Evolutionary conservation across 176 grass and related monocot species (phyloP).

Genomic region (Puya raimondii): DNA sequence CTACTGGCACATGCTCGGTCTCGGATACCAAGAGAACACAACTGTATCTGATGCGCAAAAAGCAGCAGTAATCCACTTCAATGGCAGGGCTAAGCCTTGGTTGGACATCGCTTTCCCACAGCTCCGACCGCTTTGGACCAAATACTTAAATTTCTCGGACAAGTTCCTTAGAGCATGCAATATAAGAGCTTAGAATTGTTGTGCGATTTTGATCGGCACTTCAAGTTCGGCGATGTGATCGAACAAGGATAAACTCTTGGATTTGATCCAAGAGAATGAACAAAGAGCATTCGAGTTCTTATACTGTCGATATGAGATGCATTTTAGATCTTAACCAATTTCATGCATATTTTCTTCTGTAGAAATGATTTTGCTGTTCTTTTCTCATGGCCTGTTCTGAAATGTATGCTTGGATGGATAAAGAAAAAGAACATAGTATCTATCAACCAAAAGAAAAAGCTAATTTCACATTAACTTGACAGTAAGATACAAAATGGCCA

Average conservation of each 20-base stretch:
- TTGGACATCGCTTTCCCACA: conserved; percentile 55
- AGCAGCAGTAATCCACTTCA: conserved; percentile 76
- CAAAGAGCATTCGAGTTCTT: neutral
- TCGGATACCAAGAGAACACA: conserved; percentile 43
- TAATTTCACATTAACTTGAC: too few relatives aligned
- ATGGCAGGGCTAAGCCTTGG: conserved; percentile 83
- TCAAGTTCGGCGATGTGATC: neutral
- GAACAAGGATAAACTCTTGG: neutral
- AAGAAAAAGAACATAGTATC: neutral
- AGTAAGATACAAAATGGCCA: too few relatives aligned
- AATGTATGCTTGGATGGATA: neutral
- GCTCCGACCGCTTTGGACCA: conserved; percentile 53
- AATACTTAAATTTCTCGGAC: conserved; percentile 56
- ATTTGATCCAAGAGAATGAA: neutral
- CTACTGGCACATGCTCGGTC: conserved; percentile 52
- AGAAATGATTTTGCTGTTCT: neutral
- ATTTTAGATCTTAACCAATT: neutral
- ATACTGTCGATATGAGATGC: neutral
- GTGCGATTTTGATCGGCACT: neutral
- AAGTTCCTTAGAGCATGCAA: conserved; percentile 35
- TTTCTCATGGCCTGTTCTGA: neutral
- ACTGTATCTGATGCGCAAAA: conserved; percentile 25
- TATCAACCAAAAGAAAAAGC: neutral
- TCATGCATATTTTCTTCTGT: neutral
- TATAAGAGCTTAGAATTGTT: neutral